Conservation (phyloP, 148 eudicot genomes). For the Arctostaphylos glauca region DNA sequence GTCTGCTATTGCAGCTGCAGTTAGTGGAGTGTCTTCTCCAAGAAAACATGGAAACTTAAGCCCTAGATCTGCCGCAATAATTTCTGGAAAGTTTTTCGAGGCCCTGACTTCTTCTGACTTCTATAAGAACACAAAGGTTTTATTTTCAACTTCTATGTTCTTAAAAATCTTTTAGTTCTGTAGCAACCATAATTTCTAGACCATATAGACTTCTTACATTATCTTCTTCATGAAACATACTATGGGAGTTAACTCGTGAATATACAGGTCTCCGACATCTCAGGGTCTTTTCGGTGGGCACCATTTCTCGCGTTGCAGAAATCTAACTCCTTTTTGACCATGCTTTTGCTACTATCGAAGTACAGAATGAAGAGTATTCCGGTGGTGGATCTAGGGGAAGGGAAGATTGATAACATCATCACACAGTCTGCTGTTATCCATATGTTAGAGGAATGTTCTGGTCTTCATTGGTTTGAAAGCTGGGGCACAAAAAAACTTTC, state of each 20-base stretch:
- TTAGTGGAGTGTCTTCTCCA: constrained; percentile 47
- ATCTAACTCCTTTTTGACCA: constrained; percentile 81
- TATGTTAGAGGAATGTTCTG: constrained; percentile 92
- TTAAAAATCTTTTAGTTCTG: background rate
- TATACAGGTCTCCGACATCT: constrained; percentile 75
- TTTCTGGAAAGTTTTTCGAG: constrained; percentile 79
- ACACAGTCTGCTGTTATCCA: constrained; percentile 94
- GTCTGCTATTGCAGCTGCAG: constrained; percentile 52
- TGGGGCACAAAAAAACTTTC: constrained; percentile 75
- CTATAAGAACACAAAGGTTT: constrained; percentile 81
- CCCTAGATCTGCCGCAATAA: constrained; percentile 71
- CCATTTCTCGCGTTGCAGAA: constrained; percentile 94
- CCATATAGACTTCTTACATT: background rate
- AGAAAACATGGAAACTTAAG: constrained; percentile 50
- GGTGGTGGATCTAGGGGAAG: constrained; percentile 68
- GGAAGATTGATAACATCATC: constrained; percentile 75
- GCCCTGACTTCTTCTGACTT: constrained; percentile 80
- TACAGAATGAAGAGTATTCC: constrained; percentile 98
- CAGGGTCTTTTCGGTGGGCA: constrained; percentile 96
- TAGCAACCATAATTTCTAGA: background rate
- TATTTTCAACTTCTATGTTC: background rate
- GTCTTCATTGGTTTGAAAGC: constrained; percentile 88
- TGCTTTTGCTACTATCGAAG: constrained; percentile 78
- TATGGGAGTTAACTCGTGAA: background rate
- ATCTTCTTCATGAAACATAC: background rate